A percentile compares a stretch with the other conserved stretches of the same genome.
Evolutionary conservation across 768 basidiomycete genomes (phyloP).

Genomic region (Lactifluus rugatus): DNA sequence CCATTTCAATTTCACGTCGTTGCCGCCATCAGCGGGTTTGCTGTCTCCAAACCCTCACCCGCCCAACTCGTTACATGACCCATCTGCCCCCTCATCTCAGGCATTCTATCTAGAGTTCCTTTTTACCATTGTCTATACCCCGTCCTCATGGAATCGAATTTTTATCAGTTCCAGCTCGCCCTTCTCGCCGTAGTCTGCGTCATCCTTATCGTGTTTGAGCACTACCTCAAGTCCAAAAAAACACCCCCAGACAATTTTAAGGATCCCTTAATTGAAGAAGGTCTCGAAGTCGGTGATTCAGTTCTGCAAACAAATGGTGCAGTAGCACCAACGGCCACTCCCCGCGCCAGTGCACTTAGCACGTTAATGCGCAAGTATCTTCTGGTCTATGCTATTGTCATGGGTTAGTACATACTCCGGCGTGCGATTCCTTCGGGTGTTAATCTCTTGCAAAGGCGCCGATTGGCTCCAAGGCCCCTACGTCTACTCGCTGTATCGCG

Average conservation of each 20-base stretch:
- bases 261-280: conserved; percentile 5
- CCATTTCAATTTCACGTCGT: not conserved
- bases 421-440: not conserved
- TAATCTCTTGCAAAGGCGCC: conserved; percentile 36
- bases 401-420: not conserved
- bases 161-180: conserved; percentile 26
- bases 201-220: conserved; percentile 19
- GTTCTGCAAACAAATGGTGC: not conserved
- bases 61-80: not conserved
- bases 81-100: not conserved
- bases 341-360: conserved; percentile 13
- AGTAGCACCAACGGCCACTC: not conserved
- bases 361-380: conserved; percentile 18
- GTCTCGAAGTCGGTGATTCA: conserved; percentile 6
- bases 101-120: not conserved
- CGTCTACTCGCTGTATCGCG: conserved; percentile 62
- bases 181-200: conserved; percentile 20
- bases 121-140: not conserved
- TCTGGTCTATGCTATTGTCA: conserved; percentile 18
- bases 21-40: not conserved
- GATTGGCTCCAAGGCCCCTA: conserved; percentile 80
- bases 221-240: conserved; percentile 19
- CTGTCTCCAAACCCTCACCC: not conserved
- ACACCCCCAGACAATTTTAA: not conserved
- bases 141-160: conserved; percentile 9